Evolutionary conservation across 2,329 filamentous ascomycete genomes (phyloP).

Genomic region (Calonectria naviculata): DNA sequence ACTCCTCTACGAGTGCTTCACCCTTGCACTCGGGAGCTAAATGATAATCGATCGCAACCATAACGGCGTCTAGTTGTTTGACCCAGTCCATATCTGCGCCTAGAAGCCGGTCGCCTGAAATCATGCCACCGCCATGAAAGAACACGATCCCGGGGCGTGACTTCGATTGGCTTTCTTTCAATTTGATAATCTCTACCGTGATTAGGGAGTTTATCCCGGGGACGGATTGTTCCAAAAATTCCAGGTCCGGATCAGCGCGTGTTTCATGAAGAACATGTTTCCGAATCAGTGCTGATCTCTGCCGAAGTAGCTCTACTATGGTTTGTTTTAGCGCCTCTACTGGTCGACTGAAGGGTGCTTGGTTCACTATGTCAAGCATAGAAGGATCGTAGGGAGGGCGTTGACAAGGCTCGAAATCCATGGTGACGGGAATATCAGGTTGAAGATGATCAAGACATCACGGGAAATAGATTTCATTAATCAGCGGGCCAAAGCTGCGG

Average conservation of each 20-base stretch:
- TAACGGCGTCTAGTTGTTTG: constrained; percentile 18
- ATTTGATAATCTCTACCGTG: background rate
- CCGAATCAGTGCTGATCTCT: background rate
- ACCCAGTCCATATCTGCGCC: background rate
- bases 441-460: background rate
- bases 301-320: background rate
- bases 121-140: constrained; percentile 20
- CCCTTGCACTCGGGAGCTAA: constrained; percentile 13
- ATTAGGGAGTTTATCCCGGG: background rate
- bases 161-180: background rate
- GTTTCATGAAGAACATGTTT: background rate
- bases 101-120: constrained; percentile 18
- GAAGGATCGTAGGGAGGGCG: background rate
- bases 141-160: constrained; percentile 10
- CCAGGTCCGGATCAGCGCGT: background rate
- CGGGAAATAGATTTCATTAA: too few species aligned
- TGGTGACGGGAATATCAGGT: background rate
- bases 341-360: background rate
- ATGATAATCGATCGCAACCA: constrained; percentile 14
- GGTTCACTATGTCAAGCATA: background rate
- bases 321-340: background rate
- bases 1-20: constrained; percentile 9
- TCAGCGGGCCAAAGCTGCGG: too few species aligned
- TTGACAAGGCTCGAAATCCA: background rate
- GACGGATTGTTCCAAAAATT: background rate